Conservation (phyloP, 129 eudicot species). For the Mikania micrantha region DNA sequence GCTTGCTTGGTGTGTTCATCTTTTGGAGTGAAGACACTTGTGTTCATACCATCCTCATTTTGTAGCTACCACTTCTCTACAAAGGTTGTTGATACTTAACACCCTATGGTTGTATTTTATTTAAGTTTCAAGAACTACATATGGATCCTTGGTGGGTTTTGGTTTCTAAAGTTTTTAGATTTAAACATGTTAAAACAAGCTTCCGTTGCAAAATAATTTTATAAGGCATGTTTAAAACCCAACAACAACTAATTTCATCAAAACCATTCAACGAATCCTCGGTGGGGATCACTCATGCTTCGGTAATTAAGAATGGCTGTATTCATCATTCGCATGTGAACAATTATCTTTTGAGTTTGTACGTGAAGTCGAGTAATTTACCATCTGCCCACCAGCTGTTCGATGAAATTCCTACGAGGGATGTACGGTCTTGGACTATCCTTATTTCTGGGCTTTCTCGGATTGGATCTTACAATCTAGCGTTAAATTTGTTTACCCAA, state of each 20-base stretch:
- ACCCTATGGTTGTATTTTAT: no score
- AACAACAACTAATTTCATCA: background rate
- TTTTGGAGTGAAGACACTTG: no score
- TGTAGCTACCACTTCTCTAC: no score
- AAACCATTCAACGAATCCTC: constrained; percentile 7
- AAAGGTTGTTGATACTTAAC: no score
- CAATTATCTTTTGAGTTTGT: constrained; percentile 43
- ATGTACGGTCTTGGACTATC: constrained; percentile 79
- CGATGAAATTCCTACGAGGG: constrained; percentile 58
- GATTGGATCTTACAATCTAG: constrained; percentile 30
- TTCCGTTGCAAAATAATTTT: no score
- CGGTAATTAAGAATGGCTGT: constrained; percentile 40
- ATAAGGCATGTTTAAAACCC: no score
- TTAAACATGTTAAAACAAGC: no score
- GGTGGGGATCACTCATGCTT: constrained; percentile 21
- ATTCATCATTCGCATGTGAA: constrained; percentile 18
- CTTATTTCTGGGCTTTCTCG: constrained; percentile 59
- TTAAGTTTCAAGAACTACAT: no score
- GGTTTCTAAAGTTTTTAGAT: no score
- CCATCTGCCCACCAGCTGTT: constrained; percentile 46
- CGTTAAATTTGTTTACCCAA: constrained; percentile 33
- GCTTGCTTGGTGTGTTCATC: no score
- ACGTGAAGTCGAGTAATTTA: constrained; percentile 29
- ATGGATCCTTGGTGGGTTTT: no score
- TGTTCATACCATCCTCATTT: no score